Base-by-base conservation (phyloP, 257 asterid species). In the Parsonsia alboflavescens region DNA sequence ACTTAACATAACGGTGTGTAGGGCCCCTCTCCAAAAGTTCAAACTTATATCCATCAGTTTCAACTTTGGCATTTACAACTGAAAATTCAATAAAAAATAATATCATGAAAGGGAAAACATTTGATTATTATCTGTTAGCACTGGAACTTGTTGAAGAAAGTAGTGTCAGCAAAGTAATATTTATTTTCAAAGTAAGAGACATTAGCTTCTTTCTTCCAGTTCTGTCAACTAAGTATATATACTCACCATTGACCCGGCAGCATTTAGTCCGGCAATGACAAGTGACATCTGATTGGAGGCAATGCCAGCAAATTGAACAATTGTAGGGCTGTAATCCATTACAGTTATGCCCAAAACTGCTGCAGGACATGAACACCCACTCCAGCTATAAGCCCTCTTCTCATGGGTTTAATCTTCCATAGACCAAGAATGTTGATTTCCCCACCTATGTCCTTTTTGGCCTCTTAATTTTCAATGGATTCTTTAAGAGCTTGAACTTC, bases 21-120 rank as follows among this genome's bases (percentile, higher is more conserved):
- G 96, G 98, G 74, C 96, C 96, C 79, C 99, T 86, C 85, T 95
- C 98, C 86, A 95, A 73, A 76, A 95, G 94, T 83, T 95, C 99
- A 86, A 95, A 95, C 84, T 89, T 92, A 78, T 92, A 95, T 69
- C 99, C 99, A 84, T 92, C 97, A 61, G 96, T 33, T 33, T 33
- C 39, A 3, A 33, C 1, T 1, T 33, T 33, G 39, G 39, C 39
- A 33, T 33, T 3, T 33, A 33, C 39, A 33, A 33, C 39, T 33
- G 39, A 33, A 33, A 33, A 33, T 33, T 33, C 39, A 33, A 33
- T 1, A 33, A 33, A 33, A 33, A 1, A 33, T 33, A n/a, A 33
- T 33, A 33, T 33, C 1, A 33, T 33, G 9, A 7, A 22, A 26
- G 22, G 41, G 7, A 16, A 11, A 30, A 15, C 2, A 16, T 36